These are phyloP conservation scores for Penicillium bovifimosum DNA, from an alignment of 495 filamentous ascomycete genomes.

Conservation along the genomic window DNA sequence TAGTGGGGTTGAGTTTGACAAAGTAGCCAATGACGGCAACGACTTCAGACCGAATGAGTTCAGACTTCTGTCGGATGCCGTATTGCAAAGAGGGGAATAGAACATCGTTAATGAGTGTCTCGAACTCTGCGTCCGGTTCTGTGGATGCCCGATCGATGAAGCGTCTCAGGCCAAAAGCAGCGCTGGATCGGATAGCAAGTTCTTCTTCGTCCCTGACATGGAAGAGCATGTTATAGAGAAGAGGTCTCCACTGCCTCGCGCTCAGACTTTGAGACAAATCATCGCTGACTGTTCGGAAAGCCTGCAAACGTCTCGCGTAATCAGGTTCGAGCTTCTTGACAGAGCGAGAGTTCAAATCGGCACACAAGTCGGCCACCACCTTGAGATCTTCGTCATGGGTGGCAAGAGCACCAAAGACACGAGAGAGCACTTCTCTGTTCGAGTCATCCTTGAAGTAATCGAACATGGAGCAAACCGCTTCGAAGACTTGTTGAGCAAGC, in stretches of 20 bases:
- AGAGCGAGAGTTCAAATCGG: slow-evolving; percentile 73
- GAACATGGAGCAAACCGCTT: slow-evolving; percentile 68
- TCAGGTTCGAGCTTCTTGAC: slow-evolving; percentile 68
- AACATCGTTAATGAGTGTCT: slow-evolving; percentile 51
- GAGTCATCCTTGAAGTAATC: slow-evolving; percentile 77
- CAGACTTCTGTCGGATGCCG: slow-evolving; percentile 69
- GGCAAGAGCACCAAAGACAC: slow-evolving; percentile 66
- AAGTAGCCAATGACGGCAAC: slow-evolving; percentile 71
- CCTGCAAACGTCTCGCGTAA: slow-evolving; percentile 72
- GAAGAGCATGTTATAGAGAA: slow-evolving; percentile 85
- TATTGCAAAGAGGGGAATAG: slow-evolving; percentile 71
- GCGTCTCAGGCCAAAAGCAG: slow-evolving; percentile 71
- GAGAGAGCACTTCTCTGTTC: slow-evolving; percentile 65
- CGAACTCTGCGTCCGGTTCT: slow-evolving; percentile 35
- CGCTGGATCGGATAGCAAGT: slow-evolving; percentile 76
- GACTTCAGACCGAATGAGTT: slow-evolving; percentile 78
- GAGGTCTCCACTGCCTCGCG: slow-evolving; percentile 80
- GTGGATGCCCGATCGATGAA: slow-evolving; percentile 60
- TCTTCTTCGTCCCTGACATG: slow-evolving; percentile 85
- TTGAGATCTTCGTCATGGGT: slow-evolving; percentile 51
- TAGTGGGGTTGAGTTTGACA: slow-evolving; percentile 61
- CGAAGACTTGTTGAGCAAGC: slow-evolving; percentile 48
- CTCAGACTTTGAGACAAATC: slow-evolving; percentile 48
- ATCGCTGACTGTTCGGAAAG: slow-evolving; percentile 69
- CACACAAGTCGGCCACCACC: slow-evolving; percentile 66